These are phyloP conservation scores for Trametes gibbosa DNA, from an alignment of 768 basidiomycete species.

Conservation along the genomic window DNA sequence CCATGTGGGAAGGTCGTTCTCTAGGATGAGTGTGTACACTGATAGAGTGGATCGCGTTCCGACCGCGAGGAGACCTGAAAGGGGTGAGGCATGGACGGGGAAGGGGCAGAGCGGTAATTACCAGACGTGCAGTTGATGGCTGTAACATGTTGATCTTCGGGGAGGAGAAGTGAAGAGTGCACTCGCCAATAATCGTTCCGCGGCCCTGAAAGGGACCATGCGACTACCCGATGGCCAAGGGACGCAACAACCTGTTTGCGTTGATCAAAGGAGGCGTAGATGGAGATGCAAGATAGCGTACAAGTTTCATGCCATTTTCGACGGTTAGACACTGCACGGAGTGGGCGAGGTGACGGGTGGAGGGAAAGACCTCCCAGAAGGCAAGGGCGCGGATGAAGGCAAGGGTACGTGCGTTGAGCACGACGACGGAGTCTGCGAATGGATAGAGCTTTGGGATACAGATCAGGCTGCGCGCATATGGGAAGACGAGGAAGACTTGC, in stretches of 20 bases:
- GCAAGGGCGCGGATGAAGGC: conserved; percentile 66
- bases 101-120: conserved; percentile 26
- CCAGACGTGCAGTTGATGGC: conserved; percentile 75
- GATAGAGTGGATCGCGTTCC: conserved; percentile 60
- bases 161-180: conserved; percentile 75
- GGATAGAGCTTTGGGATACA: conserved; percentile 56
- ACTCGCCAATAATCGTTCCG: conserved; percentile 69
- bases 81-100: conserved; percentile 27
- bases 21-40: conserved; percentile 73
- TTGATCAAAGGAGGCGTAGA: neutral
- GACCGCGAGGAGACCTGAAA: conserved; percentile 71
- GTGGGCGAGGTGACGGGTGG: conserved; percentile 41
- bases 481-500: conserved; percentile 40
- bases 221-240: conserved; percentile 63
- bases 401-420: conserved; percentile 70
- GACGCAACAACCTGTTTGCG: conserved; percentile 66
- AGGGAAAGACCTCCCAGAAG: conserved; percentile 81
- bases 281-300: conserved; percentile 38
- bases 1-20: conserved; percentile 84
- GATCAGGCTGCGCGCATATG: neutral
- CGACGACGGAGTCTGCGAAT: conserved; percentile 64
- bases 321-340: conserved; percentile 62
- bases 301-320: conserved; percentile 79
- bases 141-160: conserved; percentile 52
- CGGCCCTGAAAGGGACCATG: conserved; percentile 73